Conservation (phyloP, 2,329 filamentous ascomycete species). For the Ceratocystis ficicola region DNA sequence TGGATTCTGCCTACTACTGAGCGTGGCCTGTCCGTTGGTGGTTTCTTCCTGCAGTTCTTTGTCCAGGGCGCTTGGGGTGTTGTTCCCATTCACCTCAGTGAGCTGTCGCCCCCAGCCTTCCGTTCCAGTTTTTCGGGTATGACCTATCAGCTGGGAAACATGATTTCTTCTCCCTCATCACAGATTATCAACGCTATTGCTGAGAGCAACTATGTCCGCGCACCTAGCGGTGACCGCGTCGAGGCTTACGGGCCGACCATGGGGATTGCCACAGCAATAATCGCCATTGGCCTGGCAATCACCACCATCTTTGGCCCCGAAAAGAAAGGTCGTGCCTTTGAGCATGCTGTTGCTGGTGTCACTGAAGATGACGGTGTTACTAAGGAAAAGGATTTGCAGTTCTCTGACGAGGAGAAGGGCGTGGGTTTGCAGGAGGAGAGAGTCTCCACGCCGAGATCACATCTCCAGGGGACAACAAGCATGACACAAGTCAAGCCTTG, state of each 20-base stretch:
- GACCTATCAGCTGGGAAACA: constrained; percentile 65
- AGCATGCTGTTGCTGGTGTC: constrained; percentile 39
- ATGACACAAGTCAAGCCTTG: background rate
- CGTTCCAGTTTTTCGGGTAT: constrained; percentile 64
- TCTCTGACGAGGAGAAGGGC: constrained; percentile 21
- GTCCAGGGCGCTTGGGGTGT: constrained; percentile 68
- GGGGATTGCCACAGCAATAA: constrained; percentile 66
- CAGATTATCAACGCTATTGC: constrained; percentile 68
- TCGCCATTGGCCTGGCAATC: constrained; percentile 54
- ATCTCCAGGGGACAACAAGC: background rate
- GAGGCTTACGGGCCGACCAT: constrained; percentile 64
- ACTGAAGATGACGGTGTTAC: background rate
- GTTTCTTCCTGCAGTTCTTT: constrained; percentile 69
- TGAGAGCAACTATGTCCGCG: constrained; percentile 47
- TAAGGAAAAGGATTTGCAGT: constrained; percentile 23
- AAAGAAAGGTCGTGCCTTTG: constrained; percentile 59
- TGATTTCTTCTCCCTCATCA: constrained; percentile 55
- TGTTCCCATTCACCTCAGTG: constrained; percentile 68
- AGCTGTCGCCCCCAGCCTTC: constrained; percentile 59
- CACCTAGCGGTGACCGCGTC: constrained; percentile 42
- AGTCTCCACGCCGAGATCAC: background rate
- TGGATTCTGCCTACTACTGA: constrained; percentile 57
- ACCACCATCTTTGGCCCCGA: constrained; percentile 62
- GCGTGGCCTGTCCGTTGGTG: constrained; percentile 46
- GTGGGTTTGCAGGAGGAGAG: constrained; percentile 11